These are phyloP conservation scores for Hypoxylon cercidicola DNA, from an alignment of 495 filamentous ascomycete genomes.

Conservation along the genomic window DNA sequence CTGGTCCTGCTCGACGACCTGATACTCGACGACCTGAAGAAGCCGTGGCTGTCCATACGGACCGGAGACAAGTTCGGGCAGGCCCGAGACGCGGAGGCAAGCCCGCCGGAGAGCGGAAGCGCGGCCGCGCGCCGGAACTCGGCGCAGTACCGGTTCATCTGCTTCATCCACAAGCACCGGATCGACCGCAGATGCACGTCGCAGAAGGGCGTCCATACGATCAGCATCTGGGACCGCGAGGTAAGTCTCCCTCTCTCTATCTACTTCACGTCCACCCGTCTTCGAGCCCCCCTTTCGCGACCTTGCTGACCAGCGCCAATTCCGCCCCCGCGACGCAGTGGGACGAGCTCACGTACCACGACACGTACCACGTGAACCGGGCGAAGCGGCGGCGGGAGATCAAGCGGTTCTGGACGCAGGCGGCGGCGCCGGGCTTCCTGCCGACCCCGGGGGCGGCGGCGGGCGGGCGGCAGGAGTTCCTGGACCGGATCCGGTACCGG, in stretches of 20 bases:
- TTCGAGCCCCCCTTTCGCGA: too few species aligned
- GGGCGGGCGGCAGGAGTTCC: slow-evolving; percentile 9
- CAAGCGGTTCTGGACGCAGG: slow-evolving; percentile 23
- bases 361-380: slow-evolving; percentile 27
- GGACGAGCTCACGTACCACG: slow-evolving; percentile 39
- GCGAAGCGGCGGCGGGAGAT: slow-evolving; percentile 22
- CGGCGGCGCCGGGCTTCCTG: slow-evolving; percentile 1
- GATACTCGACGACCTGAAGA: slow-evolving; percentile 8
- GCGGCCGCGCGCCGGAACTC: neutral
- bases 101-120: neutral
- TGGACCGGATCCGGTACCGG: slow-evolving; percentile 31
- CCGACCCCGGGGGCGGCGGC: neutral
- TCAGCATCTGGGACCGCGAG: slow-evolving; percentile 41
- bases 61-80: neutral
- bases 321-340: too few species aligned
- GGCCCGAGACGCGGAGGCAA: neutral
- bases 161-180: slow-evolving; percentile 38
- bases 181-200: slow-evolving; percentile 14
- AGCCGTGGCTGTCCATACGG: slow-evolving; percentile 18
- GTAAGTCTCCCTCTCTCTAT: too few species aligned
- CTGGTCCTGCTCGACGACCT: slow-evolving; percentile 6
- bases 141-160: slow-evolving; percentile 33
- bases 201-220: slow-evolving; percentile 34
- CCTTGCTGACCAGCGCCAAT: too few species aligned
- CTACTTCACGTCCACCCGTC: too few species aligned